Percentiles rank a stretch among this genome's conserved stretches.
These are phyloP conservation scores for Aspergillus hortae DNA, from an alignment of 2,329 filamentous ascomycete genomes.

Conservation along the genomic window DNA sequence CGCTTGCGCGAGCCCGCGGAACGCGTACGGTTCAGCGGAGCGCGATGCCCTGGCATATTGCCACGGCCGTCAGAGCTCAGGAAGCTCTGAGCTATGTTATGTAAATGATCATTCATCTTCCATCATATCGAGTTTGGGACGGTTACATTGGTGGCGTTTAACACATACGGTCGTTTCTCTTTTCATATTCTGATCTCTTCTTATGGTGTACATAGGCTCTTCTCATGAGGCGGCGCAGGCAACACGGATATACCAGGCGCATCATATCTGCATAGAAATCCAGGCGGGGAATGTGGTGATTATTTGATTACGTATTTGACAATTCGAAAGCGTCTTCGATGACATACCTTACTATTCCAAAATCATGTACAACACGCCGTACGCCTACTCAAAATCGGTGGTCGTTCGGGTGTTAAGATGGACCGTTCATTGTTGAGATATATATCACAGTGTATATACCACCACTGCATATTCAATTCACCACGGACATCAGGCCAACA, in stretches of 20 bases:
- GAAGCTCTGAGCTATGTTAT: conserved; percentile 41
- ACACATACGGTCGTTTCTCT: background rate
- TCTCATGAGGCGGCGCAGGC: conserved; percentile 3
- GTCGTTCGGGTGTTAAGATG: too few relatives aligned
- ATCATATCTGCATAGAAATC: background rate
- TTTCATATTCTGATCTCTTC: conserved; percentile 4
- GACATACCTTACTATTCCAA: too few relatives aligned
- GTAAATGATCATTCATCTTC: conserved; percentile 19
- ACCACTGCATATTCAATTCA: too few relatives aligned
- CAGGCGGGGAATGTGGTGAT: background rate
- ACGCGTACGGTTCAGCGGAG: conserved; percentile 39
- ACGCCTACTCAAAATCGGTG: too few relatives aligned
- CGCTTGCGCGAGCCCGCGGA: conserved; percentile 41
- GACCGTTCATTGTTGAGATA: too few relatives aligned
- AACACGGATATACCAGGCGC: conserved; percentile 14
- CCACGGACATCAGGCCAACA: too few relatives aligned
- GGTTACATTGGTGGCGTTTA: conserved; percentile 1
- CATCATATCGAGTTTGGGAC: conserved; percentile 8
- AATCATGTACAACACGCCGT: too few relatives aligned
- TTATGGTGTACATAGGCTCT: conserved; percentile 12
- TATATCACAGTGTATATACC: too few relatives aligned
- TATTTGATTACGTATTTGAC: too few relatives aligned
- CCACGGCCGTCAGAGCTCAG: conserved; percentile 41
- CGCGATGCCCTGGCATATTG: conserved; percentile 48
- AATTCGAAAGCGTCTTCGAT: too few relatives aligned